Evolutionary conservation across 2,329 filamentous ascomycete genomes (phyloP).

Genomic region (Aureobasidium uvarum): DNA sequence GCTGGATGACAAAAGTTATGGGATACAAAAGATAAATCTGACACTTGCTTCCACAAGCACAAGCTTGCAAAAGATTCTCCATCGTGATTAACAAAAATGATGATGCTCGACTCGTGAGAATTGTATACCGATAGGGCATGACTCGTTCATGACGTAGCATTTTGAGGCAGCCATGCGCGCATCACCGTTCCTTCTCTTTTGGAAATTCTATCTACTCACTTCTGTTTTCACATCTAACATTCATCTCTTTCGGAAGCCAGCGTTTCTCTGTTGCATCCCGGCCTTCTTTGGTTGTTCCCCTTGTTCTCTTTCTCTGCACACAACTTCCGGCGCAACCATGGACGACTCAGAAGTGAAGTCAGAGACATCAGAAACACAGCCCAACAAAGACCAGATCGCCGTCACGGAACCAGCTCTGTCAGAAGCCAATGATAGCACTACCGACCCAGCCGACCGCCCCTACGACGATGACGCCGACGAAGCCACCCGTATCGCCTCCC

Average conservation of each 20-base stretch:
- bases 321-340: constrained; percentile 22
- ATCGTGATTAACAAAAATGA: neutral
- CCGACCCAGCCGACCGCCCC: neutral
- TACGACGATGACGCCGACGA: constrained; percentile 41
- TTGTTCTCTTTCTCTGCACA: neutral
- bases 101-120: neutral
- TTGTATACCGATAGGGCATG: constrained; percentile 18
- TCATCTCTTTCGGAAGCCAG: neutral
- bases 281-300: neutral
- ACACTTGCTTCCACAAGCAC: constrained; percentile 1
- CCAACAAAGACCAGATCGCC: neutral
- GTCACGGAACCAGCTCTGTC: neutral
- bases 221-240: neutral
- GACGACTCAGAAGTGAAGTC: constrained; percentile 6
- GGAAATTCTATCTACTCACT: neutral
- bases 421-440: neutral
- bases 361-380: neutral
- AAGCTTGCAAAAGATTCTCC: neutral
- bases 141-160: constrained; percentile 18
- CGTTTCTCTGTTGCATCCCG: neutral
- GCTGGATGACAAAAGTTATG: constrained; percentile 13
- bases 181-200: constrained; percentile 18
- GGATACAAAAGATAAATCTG: neutral
- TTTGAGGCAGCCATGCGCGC: constrained; percentile 11
- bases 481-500: constrained; percentile 41